Conservation (phyloP, 2,329 filamentous ascomycete species). For the Trichophaea hybrida region DNA sequence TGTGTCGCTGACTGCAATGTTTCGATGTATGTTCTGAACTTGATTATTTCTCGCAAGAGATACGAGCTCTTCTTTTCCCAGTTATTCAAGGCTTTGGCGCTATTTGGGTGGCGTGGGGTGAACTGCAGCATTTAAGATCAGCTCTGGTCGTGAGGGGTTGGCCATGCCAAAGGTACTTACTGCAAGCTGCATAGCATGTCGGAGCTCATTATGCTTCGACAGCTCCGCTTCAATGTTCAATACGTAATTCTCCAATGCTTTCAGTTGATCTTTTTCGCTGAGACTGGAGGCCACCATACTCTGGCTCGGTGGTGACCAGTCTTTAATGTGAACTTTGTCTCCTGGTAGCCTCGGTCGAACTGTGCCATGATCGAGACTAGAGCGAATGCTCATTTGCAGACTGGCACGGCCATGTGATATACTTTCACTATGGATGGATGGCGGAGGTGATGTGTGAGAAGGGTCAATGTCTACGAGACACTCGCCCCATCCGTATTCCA, state of each 20-base stretch:
- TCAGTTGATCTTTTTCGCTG: slow-evolving; percentile 66
- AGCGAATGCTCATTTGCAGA: slow-evolving; percentile 27
- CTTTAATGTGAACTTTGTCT: slow-evolving; percentile 67
- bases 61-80: slow-evolving; percentile 96
- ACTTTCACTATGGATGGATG: slow-evolving; percentile 30
- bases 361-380: slow-evolving; percentile 50
- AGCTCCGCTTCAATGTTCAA: slow-evolving; percentile 74
- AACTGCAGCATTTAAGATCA: slow-evolving; percentile 39
- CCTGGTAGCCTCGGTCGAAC: slow-evolving; percentile 59
- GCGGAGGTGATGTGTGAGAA: slow-evolving; percentile 26
- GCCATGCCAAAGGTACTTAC: slow-evolving; percentile 32
- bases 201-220: slow-evolving; percentile 72
- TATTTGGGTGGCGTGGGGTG: slow-evolving; percentile 68
- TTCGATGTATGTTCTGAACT: slow-evolving; percentile 92
- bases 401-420: slow-evolving; percentile 30
- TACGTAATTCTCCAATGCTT: slow-evolving; percentile 62
- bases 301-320: slow-evolving; percentile 80
- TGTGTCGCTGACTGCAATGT: slow-evolving; percentile 56
- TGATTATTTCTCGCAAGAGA: slow-evolving; percentile 82
- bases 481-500: slow-evolving; percentile 95
- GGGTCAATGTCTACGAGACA: slow-evolving; percentile 45
- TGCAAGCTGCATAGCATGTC: slow-evolving; percentile 73
- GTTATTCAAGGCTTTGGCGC: slow-evolving; percentile 74
- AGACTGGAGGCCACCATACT: slow-evolving; percentile 74
- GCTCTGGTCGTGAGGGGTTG: not conserved